A percentile compares a stretch with the other conserved stretches of the same genome.
phyloP scores from a whole-genome alignment of 257 asterid species.

The Thymus quinquecostatus region DNA sequence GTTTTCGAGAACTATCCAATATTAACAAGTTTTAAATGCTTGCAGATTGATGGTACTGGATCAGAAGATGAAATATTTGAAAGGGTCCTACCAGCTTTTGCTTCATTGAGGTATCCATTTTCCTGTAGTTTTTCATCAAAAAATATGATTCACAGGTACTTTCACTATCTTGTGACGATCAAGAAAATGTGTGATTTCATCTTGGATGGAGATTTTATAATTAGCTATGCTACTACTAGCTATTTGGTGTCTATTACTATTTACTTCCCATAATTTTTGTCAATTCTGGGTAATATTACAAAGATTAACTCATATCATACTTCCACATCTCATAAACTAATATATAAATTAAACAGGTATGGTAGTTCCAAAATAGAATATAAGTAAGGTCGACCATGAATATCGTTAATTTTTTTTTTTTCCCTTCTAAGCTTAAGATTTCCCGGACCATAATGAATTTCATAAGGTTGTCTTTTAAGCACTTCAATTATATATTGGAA shows the following conservation, averaged over 20 bases:
- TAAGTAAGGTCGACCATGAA: neutral
- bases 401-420: slow-evolving; percentile 6
- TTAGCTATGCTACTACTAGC: slow-evolving; percentile 8
- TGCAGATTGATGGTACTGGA: slow-evolving; percentile 89
- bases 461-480: neutral
- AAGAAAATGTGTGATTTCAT: slow-evolving; percentile 17
- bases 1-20: neutral
- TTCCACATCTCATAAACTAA: slow-evolving; percentile 17
- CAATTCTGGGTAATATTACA: slow-evolving; percentile 7
- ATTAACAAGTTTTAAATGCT: slow-evolving; percentile 23
- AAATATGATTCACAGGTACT: slow-evolving; percentile 3
- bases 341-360: neutral
- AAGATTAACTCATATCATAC: slow-evolving; percentile 7
- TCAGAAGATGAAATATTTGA: slow-evolving; percentile 84
- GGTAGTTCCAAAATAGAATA: neutral
- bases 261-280: neutral
- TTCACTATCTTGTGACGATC: slow-evolving; percentile 16
- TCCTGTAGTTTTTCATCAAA: neutral
- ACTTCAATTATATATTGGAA: slow-evolving; percentile 7
- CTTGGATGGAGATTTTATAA: neutral
- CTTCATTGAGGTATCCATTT: slow-evolving; percentile 54
- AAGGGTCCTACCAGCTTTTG: slow-evolving; percentile 70
- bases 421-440: neutral
- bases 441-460: neutral
- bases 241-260: slow-evolving; percentile 18